Base-by-base conservation (phyloP, 805 yeast species). In the Pichia kluyveri region DNA sequence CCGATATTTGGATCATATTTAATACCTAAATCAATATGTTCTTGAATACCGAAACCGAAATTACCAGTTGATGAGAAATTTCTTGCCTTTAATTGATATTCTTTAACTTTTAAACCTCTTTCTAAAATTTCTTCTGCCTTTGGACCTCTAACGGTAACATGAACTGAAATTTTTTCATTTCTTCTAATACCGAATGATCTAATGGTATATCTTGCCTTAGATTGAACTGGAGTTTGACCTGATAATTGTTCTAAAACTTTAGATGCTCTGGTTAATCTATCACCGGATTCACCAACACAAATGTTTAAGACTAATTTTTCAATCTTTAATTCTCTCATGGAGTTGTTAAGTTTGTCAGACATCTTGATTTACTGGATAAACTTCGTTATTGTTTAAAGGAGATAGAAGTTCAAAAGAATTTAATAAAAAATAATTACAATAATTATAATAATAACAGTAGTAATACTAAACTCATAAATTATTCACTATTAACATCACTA, bases 231-330 rank as follows among this genome's bases (percentile, higher is more conserved):
- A 69, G 99, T 93, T 81, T 93, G 99, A 90, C 99, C 99, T 65
- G 98, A 91, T 69, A 93, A 86, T 82, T 93, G 99, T 81, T 93
- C 99, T 72, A 93, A 83, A 69, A 93, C 99, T 83, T 93, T 93
- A 72, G 99, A 93, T 67, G 99, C 99, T 86, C 99, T 91, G 81
- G 99, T 93, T 76, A 93, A 88, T 85, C 98, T 86, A 78, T 93
- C 99, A 83, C 99, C 99, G 76, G 97, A 90, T 80, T 93, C 99
- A 81, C 99, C 99, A 76, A 93, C 99, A 77, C 96, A 90, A 79
- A 93, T 93, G 93, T 93, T 93, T 77, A 93, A 86, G 77, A 93
- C 97, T 77, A 93, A 85, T 80, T 93, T 93, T 80, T 93, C 98
- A 80, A 93, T 91, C 81, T 85, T 90, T 77, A 93, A 82, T 68